A percentile compares a stretch with the other conserved stretches of the same genome.
Evolutionary conservation across 2,329 filamentous ascomycete genomes (phyloP).

Genomic region (Mycocentrospora acerina): DNA sequence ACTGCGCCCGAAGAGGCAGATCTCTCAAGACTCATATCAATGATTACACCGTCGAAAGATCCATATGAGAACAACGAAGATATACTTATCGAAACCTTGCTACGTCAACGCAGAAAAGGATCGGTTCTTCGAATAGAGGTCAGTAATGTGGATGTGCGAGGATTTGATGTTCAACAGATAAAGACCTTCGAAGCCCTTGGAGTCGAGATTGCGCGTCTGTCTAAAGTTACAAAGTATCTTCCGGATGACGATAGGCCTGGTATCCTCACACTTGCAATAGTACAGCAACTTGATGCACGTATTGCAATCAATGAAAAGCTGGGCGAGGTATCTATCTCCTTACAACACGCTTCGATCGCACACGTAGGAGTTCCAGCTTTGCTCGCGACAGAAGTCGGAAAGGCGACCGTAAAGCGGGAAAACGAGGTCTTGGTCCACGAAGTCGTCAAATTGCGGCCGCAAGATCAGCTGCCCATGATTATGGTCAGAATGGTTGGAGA

Average conservation of each 20-base stretch:
- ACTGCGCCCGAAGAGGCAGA: conserved; percentile 74
- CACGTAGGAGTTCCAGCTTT: conserved; percentile 83
- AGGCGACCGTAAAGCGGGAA: conserved; percentile 64
- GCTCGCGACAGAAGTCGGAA: conserved; percentile 72
- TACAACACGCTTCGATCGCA: conserved; percentile 32
- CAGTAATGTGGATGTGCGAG: conserved; percentile 62
- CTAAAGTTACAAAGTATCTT: conserved; percentile 88
- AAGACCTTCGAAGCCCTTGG: conserved; percentile 69
- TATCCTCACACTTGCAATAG: conserved; percentile 69
- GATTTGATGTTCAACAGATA: conserved; percentile 66
- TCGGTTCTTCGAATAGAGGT: conserved; percentile 73
- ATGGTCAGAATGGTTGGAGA: conserved; percentile 91
- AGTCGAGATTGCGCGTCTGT: conserved; percentile 78
- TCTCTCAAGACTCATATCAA: conserved; percentile 75
- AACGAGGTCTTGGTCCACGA: conserved; percentile 72
- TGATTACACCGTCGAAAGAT: conserved; percentile 89
- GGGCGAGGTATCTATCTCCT: conserved; percentile 56
- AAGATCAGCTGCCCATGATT: conserved; percentile 63
- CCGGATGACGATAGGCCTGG: conserved; percentile 95
- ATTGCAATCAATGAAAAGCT: conserved; percentile 68
- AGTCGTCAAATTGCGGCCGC: conserved; percentile 45
- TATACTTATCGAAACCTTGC: conserved; percentile 87
- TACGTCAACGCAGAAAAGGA: conserved; percentile 84
- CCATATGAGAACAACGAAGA: conserved; percentile 89
- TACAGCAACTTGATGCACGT: conserved; percentile 64